Evolutionary conservation across 106 monocot species (phyloP), one percentile per base, ranked within the genome.

Genomic region (Platanthera zijinensis): DNA sequence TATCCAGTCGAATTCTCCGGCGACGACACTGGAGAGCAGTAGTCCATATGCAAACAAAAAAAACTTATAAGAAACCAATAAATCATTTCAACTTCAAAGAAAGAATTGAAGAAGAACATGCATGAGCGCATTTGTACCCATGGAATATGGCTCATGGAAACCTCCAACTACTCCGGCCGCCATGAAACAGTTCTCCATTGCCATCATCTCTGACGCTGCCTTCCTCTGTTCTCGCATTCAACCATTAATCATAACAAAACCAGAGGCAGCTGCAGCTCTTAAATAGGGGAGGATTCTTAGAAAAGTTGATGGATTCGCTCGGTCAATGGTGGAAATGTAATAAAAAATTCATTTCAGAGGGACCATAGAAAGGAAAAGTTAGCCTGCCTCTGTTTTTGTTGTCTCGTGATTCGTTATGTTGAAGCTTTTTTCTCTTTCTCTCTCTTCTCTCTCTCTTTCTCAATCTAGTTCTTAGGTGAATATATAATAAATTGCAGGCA

Each of bases 1-100:
- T 88, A 88, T 5, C 88, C 88, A 0, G 84, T 84, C 52, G 80
- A 76, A 8, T 53, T 14, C 57, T 85, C 51, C 50, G 77, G 72
- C 50, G 77, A 75, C 64, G 75, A 76, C 48, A 18, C n/a, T 6
- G 53, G 71, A 53, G 79, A 71, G 25, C 67, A 54, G 11, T 57
- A 54, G 11, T 57, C n/a, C 3, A 17, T 78, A 71, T 50, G 71
- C 52, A 6, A 25, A 8, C 18, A 13, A 70, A 70, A 14, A 15
- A 17, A n/a, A 59, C 25, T 7, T n/a, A 17, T 7, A 19, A 59
- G 59, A 59, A 19, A 59, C 18, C 5, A 59, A 6, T 2, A 18
- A 59, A 18, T 15, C 11, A 8, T 25, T 25, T 28, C 39, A 39
- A 52, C n/a, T 17, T 5, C 8, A 5, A 46, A 30, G 57, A 7